Evolutionary conservation across 1,284 basidiomycete genomes (phyloP).

Genomic region (Coriolopsis trogii): DNA sequence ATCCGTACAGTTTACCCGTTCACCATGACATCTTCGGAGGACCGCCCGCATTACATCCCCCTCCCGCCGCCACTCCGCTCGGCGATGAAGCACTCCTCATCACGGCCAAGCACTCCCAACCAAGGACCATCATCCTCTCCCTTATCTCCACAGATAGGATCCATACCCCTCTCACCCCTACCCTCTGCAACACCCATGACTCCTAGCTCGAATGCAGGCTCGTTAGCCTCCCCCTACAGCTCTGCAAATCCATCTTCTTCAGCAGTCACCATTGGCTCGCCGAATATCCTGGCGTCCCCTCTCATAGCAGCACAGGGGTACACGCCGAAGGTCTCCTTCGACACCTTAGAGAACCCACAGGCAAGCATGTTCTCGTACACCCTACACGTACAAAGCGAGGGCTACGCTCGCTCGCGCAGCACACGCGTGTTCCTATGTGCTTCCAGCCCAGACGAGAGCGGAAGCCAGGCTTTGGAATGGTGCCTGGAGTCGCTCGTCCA

Average conservation of each 20-base stretch:
- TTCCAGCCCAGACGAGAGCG: conserved; percentile 87
- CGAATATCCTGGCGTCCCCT: conserved; percentile 20
- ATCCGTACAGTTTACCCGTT: neutral
- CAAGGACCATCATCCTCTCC: conserved; percentile 18
- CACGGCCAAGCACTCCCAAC: conserved; percentile 32
- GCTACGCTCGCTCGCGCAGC: conserved; percentile 77
- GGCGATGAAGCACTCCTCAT: conserved; percentile 48
- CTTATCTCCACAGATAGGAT: conserved; percentile 18
- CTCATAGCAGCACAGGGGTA: conserved; percentile 52
- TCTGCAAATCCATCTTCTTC: conserved; percentile 16
- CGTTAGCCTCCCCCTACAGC: conserved; percentile 14
- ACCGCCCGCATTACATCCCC: conserved; percentile 30
- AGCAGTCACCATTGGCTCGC: conserved; percentile 13
- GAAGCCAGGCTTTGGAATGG: conserved; percentile 87
- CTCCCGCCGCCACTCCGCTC: conserved; percentile 45
- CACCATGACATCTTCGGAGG: conserved; percentile 29
- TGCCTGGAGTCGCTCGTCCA: conserved; percentile 84
- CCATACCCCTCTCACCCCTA: conserved; percentile 19
- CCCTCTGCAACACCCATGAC: conserved; percentile 19
- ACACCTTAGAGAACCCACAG: conserved; percentile 49
- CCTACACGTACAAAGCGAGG: conserved; percentile 81
- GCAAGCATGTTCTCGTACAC: conserved; percentile 60
- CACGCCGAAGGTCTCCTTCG: conserved; percentile 82
- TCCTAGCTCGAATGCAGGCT: conserved; percentile 12
- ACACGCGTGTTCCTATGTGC: conserved; percentile 94